Evolutionary conservation across 441 rosid genomes (phyloP), one percentile per base, ranked within the genome.

Genomic region (Breynia disticha): DNA sequence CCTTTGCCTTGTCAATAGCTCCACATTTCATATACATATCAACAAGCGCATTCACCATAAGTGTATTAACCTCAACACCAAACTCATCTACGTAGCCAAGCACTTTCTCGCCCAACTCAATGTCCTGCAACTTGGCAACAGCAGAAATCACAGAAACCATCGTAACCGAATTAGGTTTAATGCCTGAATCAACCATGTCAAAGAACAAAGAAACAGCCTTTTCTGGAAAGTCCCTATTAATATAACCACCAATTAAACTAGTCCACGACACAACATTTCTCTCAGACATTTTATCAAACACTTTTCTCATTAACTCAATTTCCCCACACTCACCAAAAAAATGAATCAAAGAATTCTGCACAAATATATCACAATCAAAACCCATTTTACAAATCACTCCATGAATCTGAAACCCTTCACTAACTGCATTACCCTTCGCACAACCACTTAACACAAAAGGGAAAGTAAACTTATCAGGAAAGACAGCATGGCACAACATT

Each of bases 241-340:
- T 76, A 60, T 76, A 83, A 24, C 86, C 86, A 20, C 82, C 80
- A 69, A 86, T 86, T 76, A 86, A 56, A 60, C 86, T 86, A 19
- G 95, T 86, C 90, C 90, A 86, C 1, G 90, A 76, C 49, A 86
- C 90, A 10, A 81, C 85, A 60, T 86, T 86, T 62, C 80, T 79
- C 1, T 63, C 71, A 41, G 62, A 44, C 87, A 86, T 86, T 83
- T 73, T 16, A 56, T 81, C 95, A 37, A 83, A 86, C 81, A 83
- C 71, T 38, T 67, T 81, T 11, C 79, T 73, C 51, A 69, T 84
- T 45, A 53, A 32, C 8, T 41, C 70, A 55, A 79, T 67, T 19
- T 74, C 78, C 15, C 80, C 84, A 22, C 86, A 68, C 65, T 77
- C 84, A 0, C 73, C 68, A 5, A 79, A 81, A 6, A 77, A 77